These are phyloP conservation scores for Hsuehochloa calcarea DNA, from an alignment of 176 grass and related monocot species.

Conservation along the genomic window DNA sequence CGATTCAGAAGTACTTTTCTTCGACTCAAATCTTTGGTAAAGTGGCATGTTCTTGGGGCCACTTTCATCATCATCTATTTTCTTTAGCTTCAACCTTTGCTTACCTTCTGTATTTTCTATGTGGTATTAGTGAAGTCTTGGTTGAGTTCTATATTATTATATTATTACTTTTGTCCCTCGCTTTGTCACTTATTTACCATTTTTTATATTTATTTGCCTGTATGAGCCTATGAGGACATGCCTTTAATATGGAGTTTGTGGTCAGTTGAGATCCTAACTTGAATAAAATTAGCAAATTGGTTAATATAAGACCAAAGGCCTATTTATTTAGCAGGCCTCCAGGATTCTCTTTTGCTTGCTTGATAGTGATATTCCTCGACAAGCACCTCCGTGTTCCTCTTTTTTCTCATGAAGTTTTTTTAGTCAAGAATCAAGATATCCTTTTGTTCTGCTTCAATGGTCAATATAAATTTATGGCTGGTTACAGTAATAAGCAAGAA, in stretches of 20 bases:
- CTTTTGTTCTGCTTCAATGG: slow-evolving; percentile 18
- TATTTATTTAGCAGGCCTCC: neutral
- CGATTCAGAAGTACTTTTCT: neutral
- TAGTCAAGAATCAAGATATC: neutral
- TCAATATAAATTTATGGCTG: slow-evolving; percentile 1
- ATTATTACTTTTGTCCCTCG: neutral
- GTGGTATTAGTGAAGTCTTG: neutral
- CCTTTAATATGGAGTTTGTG: slow-evolving; percentile 8
- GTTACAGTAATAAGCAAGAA: neutral
- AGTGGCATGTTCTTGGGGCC: neutral
- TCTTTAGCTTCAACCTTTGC: neutral
- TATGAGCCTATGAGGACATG: neutral
- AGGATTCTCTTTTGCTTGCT: neutral
- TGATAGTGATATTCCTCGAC: neutral
- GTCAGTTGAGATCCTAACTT: neutral
- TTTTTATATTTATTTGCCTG: neutral
- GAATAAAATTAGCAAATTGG: neutral
- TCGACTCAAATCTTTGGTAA: slow-evolving; percentile 9
- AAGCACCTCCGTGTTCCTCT: neutral
- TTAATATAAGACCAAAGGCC: neutral
- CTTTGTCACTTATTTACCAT: neutral
- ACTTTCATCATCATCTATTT: neutral
- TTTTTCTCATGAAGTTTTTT: slow-evolving; percentile 26
- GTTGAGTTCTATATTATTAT: neutral
- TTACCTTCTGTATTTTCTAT: slow-evolving; percentile 23